Evolutionary conservation across 202 grass and related monocot species (phyloP), one percentile per base, ranked within the genome.

Genomic region (Elaeis oleifera): DNA sequence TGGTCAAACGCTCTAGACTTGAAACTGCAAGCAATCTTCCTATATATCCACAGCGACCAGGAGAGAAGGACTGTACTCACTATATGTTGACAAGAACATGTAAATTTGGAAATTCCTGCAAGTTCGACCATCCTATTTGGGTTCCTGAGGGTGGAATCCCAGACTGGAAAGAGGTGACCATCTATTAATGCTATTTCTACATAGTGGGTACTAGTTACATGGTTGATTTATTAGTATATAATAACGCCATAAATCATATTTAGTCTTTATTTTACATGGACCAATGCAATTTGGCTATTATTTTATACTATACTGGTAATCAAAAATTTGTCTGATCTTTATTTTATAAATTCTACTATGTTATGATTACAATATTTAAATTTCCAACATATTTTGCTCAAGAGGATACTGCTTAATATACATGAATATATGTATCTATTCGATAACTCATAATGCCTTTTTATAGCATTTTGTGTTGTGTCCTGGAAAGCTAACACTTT

Each of bases 121-220:
- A 68, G 74, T 94, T 89, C 66, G 85, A 99, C 63, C 94, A 99
- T 84, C 94, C 94, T 81, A 72, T 84, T 72, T 99, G 85, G 94
- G 94, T 94, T 77, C 94, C 82, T 69, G 74, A 86, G 70, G 82
- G 78, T 74, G 88, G 88, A 72, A 68, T 94, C 69, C 94, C 82
- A 78, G 79, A 94, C 55, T 99, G 94, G 88, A 94, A 89, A 99
- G 88, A 99, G 94, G 94, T 99, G 88, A 91, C 62, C 56, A 74
- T 75, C 76, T 75, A n/a, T 75, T 58, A 68, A 83, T 86, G 49
- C 31, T 81, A 67, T 61, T 90, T 75, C 39, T 74, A 64, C 73
- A 36, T 73, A 54, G 53, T 63, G 15, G 50, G 53, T 14, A 62
- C 23, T 63, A 49, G 25, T 16, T 25, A 26, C 75, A 19, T 78